Evolutionary conservation across 2,329 filamentous ascomycete species (phyloP).

Genomic region (Thermothelomyces thermophilus): DNA sequence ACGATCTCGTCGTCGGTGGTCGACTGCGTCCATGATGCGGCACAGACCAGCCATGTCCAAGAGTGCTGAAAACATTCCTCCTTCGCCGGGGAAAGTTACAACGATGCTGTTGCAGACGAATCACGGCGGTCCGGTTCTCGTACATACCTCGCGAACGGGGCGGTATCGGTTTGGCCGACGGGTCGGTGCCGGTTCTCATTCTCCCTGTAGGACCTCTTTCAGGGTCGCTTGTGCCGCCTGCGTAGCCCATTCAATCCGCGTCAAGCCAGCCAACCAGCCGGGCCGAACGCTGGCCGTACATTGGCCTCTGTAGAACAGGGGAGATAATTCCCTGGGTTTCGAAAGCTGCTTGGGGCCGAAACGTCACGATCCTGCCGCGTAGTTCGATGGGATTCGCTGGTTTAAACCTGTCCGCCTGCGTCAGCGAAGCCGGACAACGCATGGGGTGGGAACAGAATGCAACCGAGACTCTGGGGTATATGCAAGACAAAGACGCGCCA

Average conservation of each 20-base stretch:
- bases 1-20: background rate
- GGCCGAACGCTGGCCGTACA: background rate
- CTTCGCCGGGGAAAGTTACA: too few species aligned
- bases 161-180: background rate
- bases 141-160: background rate
- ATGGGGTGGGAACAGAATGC: conserved; percentile 19
- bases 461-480: conserved; percentile 18
- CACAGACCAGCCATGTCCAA: background rate
- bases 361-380: conserved; percentile 8
- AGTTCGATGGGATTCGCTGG: conserved; percentile 16
- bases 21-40: too few species aligned
- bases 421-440: conserved; percentile 19
- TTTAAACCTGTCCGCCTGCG: conserved; percentile 23
- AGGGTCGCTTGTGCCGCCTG: too few species aligned
- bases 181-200: too few species aligned
- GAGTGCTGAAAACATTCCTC: background rate
- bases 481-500: conserved; percentile 23
- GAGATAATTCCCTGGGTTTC: background rate
- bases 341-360: conserved; percentile 3
- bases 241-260: background rate
- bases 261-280: background rate
- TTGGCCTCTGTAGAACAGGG: background rate
- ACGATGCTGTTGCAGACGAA: too few species aligned
- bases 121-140: conserved; percentile 4
- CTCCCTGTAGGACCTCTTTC: too few species aligned